These are phyloP conservation scores for Colletotrichum noveboracense DNA, from an alignment of 2,329 filamentous ascomycete species.

Conservation along the genomic window DNA sequence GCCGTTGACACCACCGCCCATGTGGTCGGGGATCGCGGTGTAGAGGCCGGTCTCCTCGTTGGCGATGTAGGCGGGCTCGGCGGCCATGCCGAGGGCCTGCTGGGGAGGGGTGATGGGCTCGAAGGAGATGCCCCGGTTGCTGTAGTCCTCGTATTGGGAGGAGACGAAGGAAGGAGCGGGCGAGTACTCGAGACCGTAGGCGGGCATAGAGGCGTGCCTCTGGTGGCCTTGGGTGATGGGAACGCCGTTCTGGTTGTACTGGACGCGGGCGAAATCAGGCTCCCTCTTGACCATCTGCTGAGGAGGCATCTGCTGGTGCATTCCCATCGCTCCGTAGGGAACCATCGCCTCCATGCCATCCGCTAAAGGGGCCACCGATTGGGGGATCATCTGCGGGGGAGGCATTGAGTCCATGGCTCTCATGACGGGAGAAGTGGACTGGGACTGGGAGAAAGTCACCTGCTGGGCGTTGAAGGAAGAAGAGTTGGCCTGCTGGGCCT, in stretches of 20 bases:
- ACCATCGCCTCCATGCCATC: conserved; percentile 77
- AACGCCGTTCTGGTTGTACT: conserved; percentile 92
- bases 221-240: conserved; percentile 84
- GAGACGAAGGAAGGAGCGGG: conserved; percentile 97
- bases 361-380: conserved; percentile 60
- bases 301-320: conserved; percentile 22
- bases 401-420: conserved; percentile 94
- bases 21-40: conserved; percentile 90
- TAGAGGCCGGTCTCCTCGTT: conserved; percentile 98
- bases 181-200: conserved; percentile 94
- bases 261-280: conserved; percentile 79
- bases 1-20: conserved; percentile 72
- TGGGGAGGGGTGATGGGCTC: conserved; percentile 97
- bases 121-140: conserved; percentile 92
- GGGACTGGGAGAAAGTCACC: conserved; percentile 71
- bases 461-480: conserved; percentile 91
- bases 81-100: conserved; percentile 78
- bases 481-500: conserved; percentile 97
- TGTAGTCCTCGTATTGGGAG: conserved; percentile 98
- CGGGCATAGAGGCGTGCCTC: conserved; percentile 97
- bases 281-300: conserved; percentile 85
- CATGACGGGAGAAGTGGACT: conserved; percentile 88
- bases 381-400: conserved; percentile 79
- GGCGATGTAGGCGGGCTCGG: conserved; percentile 95
- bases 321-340: conserved; percentile 68